A percentile compares a stretch with the other conserved stretches of the same genome.
phyloP scores from a whole-genome alignment of 306 rosid genomes.

The Parietaria judaica region DNA sequence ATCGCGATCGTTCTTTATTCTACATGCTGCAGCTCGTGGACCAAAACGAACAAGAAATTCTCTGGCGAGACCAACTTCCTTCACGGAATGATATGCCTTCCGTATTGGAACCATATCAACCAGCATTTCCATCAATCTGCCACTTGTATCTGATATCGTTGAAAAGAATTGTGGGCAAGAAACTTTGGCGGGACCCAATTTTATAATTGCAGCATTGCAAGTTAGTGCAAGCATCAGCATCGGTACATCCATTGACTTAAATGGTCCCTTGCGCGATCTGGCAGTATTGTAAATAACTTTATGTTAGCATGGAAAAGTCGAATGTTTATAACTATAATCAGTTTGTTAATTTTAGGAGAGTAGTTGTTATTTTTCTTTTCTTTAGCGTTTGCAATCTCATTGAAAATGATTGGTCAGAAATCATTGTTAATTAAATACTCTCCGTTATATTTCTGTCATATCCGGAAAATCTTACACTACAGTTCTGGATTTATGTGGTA shows the following conservation, averaged over 20 bases:
- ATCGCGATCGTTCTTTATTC: slow-evolving; percentile 61
- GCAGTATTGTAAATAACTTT: slow-evolving; percentile 22
- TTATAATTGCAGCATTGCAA: slow-evolving; percentile 74
- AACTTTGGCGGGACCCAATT: slow-evolving; percentile 82
- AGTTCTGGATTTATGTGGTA: slow-evolving; percentile 16
- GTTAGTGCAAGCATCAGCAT: slow-evolving; percentile 79
- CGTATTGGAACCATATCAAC: slow-evolving; percentile 60
- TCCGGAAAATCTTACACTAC: too few relatives aligned
- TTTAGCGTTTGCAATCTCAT: too few relatives aligned
- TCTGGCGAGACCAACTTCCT: slow-evolving; percentile 65
- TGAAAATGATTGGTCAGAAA: too few relatives aligned
- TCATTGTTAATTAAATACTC: too few relatives aligned
- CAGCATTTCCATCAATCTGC: slow-evolving; percentile 91
- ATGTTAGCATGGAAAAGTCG: too few relatives aligned
- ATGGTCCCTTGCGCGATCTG: slow-evolving; percentile 54
- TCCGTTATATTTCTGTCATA: too few relatives aligned
- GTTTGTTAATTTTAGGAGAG: too few relatives aligned
- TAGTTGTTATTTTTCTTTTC: too few relatives aligned
- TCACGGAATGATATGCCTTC: slow-evolving; percentile 70
- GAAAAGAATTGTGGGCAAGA: slow-evolving; percentile 82
- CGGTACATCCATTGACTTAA: slow-evolving; percentile 44
- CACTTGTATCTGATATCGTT: slow-evolving; percentile 61
- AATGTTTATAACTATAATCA: too few relatives aligned
- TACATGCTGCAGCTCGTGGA: slow-evolving; percentile 77
- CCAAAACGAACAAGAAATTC: slow-evolving; percentile 95